These are phyloP conservation scores for Blepharisma undulans DNA, from an alignment of 169 alveolate genomes.

Conservation along the genomic window DNA sequence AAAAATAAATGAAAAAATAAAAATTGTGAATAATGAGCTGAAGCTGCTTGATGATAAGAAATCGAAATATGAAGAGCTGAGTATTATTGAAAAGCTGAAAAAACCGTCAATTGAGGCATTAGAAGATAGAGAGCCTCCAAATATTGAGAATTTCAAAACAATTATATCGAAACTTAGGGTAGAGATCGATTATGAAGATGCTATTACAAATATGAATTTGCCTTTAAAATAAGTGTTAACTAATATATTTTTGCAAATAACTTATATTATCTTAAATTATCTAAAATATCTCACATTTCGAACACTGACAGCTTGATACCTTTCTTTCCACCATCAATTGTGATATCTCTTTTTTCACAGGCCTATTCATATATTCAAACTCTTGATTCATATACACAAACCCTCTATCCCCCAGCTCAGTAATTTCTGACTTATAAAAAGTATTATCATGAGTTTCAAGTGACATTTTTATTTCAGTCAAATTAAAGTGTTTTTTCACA, in stretches of 20 bases:
- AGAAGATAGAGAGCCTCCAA: neutral
- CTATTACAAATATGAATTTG: neutral
- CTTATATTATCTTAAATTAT: neutral
- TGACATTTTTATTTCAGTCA: neutral
- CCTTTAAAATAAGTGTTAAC: neutral
- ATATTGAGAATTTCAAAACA: neutral
- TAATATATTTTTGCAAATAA: neutral
- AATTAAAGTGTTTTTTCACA: neutral
- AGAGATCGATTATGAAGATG: neutral
- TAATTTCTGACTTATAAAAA: neutral
- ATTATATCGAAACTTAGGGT: neutral
- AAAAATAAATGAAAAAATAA: neutral
- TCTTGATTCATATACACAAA: neutral
- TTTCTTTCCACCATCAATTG: neutral
- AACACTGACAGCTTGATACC: neutral
- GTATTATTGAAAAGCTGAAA: neutral
- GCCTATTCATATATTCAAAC: neutral
- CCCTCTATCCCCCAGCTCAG: neutral
- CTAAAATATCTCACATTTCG: neutral
- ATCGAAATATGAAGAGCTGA: neutral
- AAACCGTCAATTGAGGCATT: neutral
- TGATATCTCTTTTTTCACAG: neutral
- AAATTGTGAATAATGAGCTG: neutral
- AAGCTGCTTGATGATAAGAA: neutral
- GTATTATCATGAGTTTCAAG: neutral